These are phyloP conservation scores for Thamnidium elegans DNA, from an alignment of 192 early-diverging fungal genomes.

Conservation along the genomic window DNA sequence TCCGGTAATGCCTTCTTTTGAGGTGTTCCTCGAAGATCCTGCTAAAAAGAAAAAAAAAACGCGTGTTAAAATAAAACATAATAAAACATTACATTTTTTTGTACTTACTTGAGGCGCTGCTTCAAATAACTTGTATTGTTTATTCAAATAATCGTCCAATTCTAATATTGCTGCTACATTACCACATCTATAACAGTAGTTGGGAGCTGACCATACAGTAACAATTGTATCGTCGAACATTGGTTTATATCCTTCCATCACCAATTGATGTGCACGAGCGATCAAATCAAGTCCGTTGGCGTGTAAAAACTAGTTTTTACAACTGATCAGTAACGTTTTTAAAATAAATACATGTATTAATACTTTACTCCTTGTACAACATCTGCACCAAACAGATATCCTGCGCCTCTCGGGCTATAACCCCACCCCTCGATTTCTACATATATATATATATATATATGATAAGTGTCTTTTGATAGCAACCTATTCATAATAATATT, in stretches of 20 bases:
- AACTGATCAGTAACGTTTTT: too few relatives aligned
- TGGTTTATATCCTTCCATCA: slow-evolving; percentile 95
- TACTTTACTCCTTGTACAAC: slow-evolving; percentile 68
- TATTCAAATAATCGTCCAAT: slow-evolving; percentile 85
- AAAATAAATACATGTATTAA: too few relatives aligned
- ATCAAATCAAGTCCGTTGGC: slow-evolving; percentile 86
- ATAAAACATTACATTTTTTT: too few relatives aligned
- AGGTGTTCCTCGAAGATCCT: slow-evolving; percentile 78
- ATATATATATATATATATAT: background rate
- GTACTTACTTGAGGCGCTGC: slow-evolving; percentile 81
- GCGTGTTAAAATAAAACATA: background rate
- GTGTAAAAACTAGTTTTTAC: slow-evolving; percentile 74
- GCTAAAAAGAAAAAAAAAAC: background rate
- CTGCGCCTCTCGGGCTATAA: slow-evolving; percentile 92
- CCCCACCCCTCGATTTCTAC: slow-evolving; percentile 85
- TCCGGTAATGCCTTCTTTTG: slow-evolving; percentile 87
- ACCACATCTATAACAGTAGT: slow-evolving; percentile 98
- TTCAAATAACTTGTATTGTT: slow-evolving; percentile 91
- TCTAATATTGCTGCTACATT: slow-evolving; percentile 97
- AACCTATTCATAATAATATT: too few relatives aligned
- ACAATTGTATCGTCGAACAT: slow-evolving; percentile 97
- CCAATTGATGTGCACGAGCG: slow-evolving; percentile 94
- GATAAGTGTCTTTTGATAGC: background rate
- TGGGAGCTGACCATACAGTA: slow-evolving; percentile 98
- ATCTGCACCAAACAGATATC: slow-evolving; percentile 97